These are phyloP conservation scores for Suillus discolor DNA, from an alignment of 768 basidiomycete genomes.

Conservation along the genomic window DNA sequence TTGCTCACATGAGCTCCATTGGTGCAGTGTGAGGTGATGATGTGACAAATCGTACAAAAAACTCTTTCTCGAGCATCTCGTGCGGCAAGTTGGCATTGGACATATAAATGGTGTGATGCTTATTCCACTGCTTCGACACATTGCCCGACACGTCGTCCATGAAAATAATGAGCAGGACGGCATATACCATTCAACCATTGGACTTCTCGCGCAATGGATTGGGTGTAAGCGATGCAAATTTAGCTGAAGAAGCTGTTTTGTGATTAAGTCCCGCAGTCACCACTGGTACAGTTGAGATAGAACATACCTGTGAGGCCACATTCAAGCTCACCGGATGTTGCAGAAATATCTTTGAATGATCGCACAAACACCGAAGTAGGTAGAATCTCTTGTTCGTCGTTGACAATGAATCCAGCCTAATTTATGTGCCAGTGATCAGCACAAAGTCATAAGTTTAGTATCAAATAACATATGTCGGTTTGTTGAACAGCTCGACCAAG, in stretches of 20 bases:
- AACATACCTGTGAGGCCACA: slow-evolving; percentile 10
- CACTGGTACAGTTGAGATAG: not conserved
- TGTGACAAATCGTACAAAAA: slow-evolving; percentile 40
- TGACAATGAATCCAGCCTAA: not conserved
- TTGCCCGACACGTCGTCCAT: slow-evolving; percentile 48
- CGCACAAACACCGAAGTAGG: not conserved
- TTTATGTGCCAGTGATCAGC: no score
- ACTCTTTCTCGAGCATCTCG: slow-evolving; percentile 38
- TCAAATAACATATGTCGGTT: no score
- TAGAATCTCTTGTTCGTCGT: slow-evolving; percentile 1
- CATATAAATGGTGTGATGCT: slow-evolving; percentile 45
- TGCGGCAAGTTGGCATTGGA: slow-evolving; percentile 39
- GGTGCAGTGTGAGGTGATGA: slow-evolving; percentile 39
- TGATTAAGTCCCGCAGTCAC: not conserved
- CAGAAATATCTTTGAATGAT: slow-evolving; percentile 4
- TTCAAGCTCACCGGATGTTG: not conserved
- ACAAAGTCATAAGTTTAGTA: no score
- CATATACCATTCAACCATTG: slow-evolving; percentile 8
- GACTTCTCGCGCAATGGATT: slow-evolving; percentile 17
- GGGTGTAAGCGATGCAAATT: slow-evolving; percentile 7
- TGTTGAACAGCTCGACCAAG: no score
- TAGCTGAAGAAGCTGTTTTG: slow-evolving; percentile 4
- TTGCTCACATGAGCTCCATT: slow-evolving; percentile 40
- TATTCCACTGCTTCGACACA: slow-evolving; percentile 46
- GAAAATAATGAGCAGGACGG: slow-evolving; percentile 4